These are phyloP conservation scores for Chlamydomonas reinhardtii DNA, from an alignment of 163 green algal genomes.

Conservation along the genomic window DNA sequence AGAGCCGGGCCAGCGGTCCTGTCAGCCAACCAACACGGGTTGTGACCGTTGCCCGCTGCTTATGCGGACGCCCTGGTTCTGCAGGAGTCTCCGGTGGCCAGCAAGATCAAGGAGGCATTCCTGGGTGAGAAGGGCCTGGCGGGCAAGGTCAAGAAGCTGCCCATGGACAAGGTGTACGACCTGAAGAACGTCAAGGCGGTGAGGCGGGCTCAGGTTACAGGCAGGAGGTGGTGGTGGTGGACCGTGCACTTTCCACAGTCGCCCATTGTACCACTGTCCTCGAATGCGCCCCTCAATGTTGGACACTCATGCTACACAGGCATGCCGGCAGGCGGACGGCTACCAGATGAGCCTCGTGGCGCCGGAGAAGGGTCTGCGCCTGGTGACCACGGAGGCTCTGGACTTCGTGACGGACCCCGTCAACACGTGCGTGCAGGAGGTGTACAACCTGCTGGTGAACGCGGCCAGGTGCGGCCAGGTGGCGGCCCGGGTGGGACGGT, in stretches of 20 bases:
- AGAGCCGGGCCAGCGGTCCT: no score
- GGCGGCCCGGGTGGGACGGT: not conserved
- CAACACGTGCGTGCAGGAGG: constrained; percentile 70
- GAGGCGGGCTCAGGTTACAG: not conserved
- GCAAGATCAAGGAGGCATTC: constrained; percentile 78
- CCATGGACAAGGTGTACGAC: constrained; percentile 81
- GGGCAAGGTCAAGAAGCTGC: constrained; percentile 72
- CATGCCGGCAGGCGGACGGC: constrained; percentile 86
- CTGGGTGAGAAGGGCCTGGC: constrained; percentile 74
- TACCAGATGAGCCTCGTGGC: constrained; percentile 96
- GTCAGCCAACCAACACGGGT: no score
- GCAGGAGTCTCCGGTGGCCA: constrained; percentile 71
- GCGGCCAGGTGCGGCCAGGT: constrained; percentile 68
- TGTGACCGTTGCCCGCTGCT: no score
- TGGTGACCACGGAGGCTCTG: constrained; percentile 87
- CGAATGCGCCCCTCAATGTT: no score
- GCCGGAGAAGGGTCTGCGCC: constrained; percentile 89
- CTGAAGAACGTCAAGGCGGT: constrained; percentile 80
- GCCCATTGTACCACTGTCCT: no score
- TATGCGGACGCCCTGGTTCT: not conserved
- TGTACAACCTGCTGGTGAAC: constrained; percentile 76
- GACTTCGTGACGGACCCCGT: constrained; percentile 79
- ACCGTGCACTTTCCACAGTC: no score
- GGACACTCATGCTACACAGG: constrained; percentile 52
- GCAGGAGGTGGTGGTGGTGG: no score